A percentile compares a stretch with the other conserved stretches of the same genome.
Evolutionary conservation across 768 basidiomycete species (phyloP).

Genomic region (Mrakia frigida): DNA sequence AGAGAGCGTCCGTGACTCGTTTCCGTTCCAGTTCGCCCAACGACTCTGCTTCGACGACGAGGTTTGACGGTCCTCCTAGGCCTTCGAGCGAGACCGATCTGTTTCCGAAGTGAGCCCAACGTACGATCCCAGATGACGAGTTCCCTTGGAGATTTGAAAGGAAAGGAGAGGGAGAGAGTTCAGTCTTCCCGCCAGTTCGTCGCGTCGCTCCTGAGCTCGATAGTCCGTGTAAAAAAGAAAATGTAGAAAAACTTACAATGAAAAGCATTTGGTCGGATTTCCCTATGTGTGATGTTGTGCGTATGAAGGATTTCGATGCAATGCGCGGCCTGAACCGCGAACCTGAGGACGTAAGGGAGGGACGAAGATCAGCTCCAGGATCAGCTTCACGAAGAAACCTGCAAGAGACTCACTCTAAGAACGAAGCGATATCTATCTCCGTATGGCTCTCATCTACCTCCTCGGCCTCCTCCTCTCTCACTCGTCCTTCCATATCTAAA

Average conservation of each 20-base stretch:
- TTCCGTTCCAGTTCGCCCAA: conserved; percentile 60
- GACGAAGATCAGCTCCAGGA: not conserved
- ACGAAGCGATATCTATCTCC: conserved; percentile 66
- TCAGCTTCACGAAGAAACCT: not conserved
- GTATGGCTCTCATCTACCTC: conserved; percentile 2
- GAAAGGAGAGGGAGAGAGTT: not conserved
- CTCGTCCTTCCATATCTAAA: not conserved
- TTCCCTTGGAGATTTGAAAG: not conserved
- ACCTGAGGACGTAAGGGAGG: conserved; percentile 47
- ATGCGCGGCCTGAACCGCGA: conserved; percentile 68
- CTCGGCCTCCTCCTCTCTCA: not conserved
- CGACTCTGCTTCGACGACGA: conserved; percentile 52
- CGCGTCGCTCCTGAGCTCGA: conserved; percentile 66
- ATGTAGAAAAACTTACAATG: conserved; percentile 56
- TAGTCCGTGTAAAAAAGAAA: conserved; percentile 37
- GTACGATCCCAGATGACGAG: conserved; percentile 61
- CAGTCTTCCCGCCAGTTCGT: conserved; percentile 66
- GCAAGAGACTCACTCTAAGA: conserved; percentile 57
- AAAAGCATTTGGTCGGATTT: conserved; percentile 71
- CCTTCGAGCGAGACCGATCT: conserved; percentile 65
- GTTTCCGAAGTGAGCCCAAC: conserved; percentile 70
- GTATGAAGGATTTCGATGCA: conserved; percentile 66
- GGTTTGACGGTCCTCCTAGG: conserved; percentile 64
- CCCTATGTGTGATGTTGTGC: conserved; percentile 60
- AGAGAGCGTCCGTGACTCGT: conserved; percentile 58